Conservation (phyloP, 2,329 filamentous ascomycete species). For the Pezicula rhizophila region DNA sequence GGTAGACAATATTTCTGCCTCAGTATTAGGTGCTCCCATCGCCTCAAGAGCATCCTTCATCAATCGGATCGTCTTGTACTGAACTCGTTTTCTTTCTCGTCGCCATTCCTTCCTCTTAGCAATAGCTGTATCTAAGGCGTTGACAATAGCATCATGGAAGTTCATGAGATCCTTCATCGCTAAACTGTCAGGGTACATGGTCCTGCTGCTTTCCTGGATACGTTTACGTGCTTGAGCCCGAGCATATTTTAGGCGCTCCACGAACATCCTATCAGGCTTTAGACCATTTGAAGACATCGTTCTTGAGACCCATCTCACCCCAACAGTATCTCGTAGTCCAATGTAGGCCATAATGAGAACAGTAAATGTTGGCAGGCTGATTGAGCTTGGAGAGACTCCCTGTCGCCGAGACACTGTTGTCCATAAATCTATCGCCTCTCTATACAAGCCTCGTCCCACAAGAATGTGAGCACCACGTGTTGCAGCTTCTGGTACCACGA, state of each 20-base stretch:
- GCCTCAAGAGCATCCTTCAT: no score
- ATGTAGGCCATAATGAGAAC: slow-evolving; percentile 24
- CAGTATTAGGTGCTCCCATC: no score
- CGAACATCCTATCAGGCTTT: slow-evolving; percentile 17
- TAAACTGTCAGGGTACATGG: no score
- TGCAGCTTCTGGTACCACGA: slow-evolving; percentile 16
- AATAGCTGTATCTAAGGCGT: no score
- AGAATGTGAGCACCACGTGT: slow-evolving; percentile 22
- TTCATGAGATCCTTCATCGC: no score
- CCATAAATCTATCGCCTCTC: slow-evolving; percentile 24
- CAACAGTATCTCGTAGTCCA: slow-evolving; percentile 13
- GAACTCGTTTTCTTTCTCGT: no score
- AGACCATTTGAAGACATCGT: slow-evolving; percentile 17
- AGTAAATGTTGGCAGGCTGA: slow-evolving; percentile 18
- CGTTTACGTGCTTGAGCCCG: background rate
- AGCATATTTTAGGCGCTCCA: slow-evolving; percentile 12
- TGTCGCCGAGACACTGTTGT: slow-evolving; percentile 14
- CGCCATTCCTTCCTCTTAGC: no score
- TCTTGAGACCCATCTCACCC: slow-evolving; percentile 21
- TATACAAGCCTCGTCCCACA: slow-evolving; percentile 10
- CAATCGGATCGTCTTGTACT: no score
- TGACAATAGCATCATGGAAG: no score
- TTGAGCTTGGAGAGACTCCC: slow-evolving; percentile 5
- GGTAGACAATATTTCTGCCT: no score
- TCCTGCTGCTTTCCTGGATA: background rate